Evolutionary conservation across 2,329 filamentous ascomycete species (phyloP).

Genomic region (Neoascochyta sp.): DNA sequence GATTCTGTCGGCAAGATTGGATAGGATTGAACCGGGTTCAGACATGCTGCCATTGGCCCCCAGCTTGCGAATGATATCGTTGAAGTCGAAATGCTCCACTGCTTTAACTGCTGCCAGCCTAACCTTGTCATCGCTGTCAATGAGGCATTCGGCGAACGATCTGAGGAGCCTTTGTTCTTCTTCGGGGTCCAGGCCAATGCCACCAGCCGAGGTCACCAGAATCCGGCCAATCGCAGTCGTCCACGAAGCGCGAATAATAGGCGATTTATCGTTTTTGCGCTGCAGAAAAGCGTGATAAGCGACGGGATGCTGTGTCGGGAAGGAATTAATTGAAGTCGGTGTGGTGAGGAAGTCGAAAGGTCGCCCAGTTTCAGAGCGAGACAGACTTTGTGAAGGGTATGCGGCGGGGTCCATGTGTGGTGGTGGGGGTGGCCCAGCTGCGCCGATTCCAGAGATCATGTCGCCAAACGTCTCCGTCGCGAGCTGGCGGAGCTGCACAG

Average conservation of each 20-base stretch:
- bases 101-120: conserved; percentile 83
- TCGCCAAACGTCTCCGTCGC: conserved; percentile 94
- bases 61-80: conserved; percentile 76
- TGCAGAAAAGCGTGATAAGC: conserved; percentile 83
- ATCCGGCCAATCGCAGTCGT: conserved; percentile 80
- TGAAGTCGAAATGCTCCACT: conserved; percentile 75
- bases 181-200: conserved; percentile 77
- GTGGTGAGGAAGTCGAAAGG: conserved; percentile 65
- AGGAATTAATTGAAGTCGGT: conserved; percentile 83
- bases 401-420: conserved; percentile 73
- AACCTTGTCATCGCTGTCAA: conserved; percentile 87
- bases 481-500: conserved; percentile 76
- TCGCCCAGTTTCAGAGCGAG: conserved; percentile 26
- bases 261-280: conserved; percentile 80
- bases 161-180: conserved; percentile 75
- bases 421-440: conserved; percentile 75
- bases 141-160: conserved; percentile 73
- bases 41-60: conserved; percentile 71
- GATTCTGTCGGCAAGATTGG: conserved; percentile 78
- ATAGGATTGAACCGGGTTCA: conserved; percentile 73
- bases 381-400: conserved; percentile 71
- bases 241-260: conserved; percentile 81
- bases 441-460: conserved; percentile 89
- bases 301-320: conserved; percentile 72
- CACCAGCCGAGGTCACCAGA: conserved; percentile 83